These are phyloP conservation scores for Mrakia frigida DNA, from an alignment of 768 basidiomycete genomes.

Conservation along the genomic window DNA sequence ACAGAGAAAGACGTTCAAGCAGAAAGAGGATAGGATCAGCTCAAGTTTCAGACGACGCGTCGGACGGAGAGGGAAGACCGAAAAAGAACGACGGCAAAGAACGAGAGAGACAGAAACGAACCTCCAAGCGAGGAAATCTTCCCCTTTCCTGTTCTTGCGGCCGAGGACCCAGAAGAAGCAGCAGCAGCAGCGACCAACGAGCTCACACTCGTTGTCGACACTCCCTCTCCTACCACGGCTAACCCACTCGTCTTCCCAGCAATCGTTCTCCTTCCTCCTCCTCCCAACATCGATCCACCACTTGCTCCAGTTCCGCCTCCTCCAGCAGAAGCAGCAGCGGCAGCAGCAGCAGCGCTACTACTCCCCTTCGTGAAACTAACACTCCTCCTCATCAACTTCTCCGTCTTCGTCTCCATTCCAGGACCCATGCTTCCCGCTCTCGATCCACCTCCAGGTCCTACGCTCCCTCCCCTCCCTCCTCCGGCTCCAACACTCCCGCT, in stretches of 20 bases:
- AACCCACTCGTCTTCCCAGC: background rate
- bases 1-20: too few species aligned
- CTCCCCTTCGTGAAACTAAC: conserved; percentile 18
- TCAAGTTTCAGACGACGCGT: too few species aligned
- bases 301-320: background rate
- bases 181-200: conserved; percentile 9
- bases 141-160: background rate
- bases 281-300: background rate
- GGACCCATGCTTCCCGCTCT: conserved; percentile 10
- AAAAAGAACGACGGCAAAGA: too few species aligned
- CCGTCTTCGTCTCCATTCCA: conserved; percentile 13
- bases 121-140: background rate
- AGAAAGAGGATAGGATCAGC: too few species aligned
- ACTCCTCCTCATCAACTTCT: conserved; percentile 27
- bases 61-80: too few species aligned
- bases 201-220: background rate
- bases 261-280: background rate
- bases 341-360: background rate
- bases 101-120: too few species aligned
- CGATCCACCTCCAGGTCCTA: background rate
- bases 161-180: background rate
- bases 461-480: background rate
- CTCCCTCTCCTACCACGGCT: background rate
- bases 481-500: background rate
- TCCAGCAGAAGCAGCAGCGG: background rate